Conservation (phyloP, 805 yeast species). For the Metschnikowia kofuensis region DNA sequence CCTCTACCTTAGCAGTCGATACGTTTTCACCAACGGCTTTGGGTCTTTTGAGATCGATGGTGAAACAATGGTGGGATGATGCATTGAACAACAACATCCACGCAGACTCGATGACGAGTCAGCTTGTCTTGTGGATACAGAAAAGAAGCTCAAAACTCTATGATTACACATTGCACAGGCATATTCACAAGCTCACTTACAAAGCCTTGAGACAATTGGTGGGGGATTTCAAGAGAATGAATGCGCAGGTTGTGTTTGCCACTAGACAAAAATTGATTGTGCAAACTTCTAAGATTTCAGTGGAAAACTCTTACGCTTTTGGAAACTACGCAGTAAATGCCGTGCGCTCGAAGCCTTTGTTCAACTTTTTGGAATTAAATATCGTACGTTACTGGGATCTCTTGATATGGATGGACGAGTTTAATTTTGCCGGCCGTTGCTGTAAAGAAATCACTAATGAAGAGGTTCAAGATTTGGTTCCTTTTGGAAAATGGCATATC, state of each 20-base stretch:
- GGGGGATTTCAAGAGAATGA: slow-evolving; percentile 74
- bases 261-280: slow-evolving; percentile 71
- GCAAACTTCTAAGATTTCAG: slow-evolving; percentile 70
- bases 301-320: slow-evolving; percentile 87
- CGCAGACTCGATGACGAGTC: slow-evolving; percentile 82
- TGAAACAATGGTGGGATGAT: slow-evolving; percentile 92
- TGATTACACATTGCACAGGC: slow-evolving; percentile 78
- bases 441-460: slow-evolving; percentile 45
- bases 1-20: slow-evolving; percentile 67
- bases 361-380: slow-evolving; percentile 73
- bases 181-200: slow-evolving; percentile 80
- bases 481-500: slow-evolving; percentile 75
- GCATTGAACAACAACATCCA: slow-evolving; percentile 64
- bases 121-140: slow-evolving; percentile 84
- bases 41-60: slow-evolving; percentile 63
- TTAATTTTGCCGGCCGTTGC: slow-evolving; percentile 76
- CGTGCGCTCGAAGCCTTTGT: slow-evolving; percentile 74
- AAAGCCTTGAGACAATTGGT: slow-evolving; percentile 78
- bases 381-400: slow-evolving; percentile 86
- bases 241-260: slow-evolving; percentile 78
- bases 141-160: slow-evolving; percentile 68
- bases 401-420: slow-evolving; percentile 92
- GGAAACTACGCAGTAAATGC: slow-evolving; percentile 81
- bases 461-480: slow-evolving; percentile 44
- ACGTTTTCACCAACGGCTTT: slow-evolving; percentile 78